A percentile compares a stretch with the other conserved stretches of the same genome.
phyloP scores from a whole-genome alignment of 441 rosid species.

The Mallotus japonicus region DNA sequence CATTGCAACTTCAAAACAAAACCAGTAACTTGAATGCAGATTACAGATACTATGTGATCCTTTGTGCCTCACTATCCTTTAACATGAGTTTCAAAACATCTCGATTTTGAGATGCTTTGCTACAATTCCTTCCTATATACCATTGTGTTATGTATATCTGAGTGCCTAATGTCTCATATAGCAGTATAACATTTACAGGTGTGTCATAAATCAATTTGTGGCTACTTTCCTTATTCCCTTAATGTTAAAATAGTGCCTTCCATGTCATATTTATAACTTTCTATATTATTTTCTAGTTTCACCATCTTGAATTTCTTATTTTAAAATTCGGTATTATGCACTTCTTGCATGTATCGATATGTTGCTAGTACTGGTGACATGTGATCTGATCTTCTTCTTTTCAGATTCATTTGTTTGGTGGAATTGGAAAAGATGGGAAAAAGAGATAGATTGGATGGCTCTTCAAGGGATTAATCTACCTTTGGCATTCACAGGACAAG shows the following conservation, averaged over 20 bases:
- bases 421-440: conserved; percentile 97
- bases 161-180: neutral
- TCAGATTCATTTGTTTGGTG: conserved; percentile 97
- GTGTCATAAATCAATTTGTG: neutral
- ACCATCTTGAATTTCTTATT: neutral
- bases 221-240: neutral
- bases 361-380: conserved; percentile 14
- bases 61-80: neutral
- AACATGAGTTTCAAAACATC: neutral
- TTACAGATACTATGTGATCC: neutral
- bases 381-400: conserved; percentile 26
- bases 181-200: neutral
- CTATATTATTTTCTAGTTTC: neutral
- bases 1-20: neutral
- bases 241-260: neutral
- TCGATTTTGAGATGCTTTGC: conserved; percentile 7
- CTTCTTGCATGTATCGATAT: neutral
- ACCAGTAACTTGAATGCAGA: neutral
- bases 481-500: conserved; percentile 93
- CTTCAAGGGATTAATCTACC: conserved; percentile 97
- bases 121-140: neutral
- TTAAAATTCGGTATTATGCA: neutral
- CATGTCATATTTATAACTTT: neutral
- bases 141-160: neutral
- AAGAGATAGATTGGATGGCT: conserved; percentile 99